Evolutionary conservation across 2,329 filamentous ascomycete species (phyloP).

Genomic region (Fusarium concolor): DNA sequence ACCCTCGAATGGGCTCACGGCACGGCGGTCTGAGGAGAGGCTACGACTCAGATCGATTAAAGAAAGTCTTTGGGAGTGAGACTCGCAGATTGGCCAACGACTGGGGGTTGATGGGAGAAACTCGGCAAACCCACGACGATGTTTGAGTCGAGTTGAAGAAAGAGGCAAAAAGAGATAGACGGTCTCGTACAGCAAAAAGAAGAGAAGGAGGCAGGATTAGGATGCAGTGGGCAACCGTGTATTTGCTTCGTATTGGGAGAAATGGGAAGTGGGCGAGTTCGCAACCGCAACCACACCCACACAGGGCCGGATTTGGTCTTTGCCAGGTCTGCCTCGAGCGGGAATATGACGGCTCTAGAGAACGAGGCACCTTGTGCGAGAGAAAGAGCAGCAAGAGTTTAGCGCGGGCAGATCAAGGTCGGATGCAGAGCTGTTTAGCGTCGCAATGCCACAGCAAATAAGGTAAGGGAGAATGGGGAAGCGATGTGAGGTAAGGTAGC

Average conservation of each 20-base stretch:
- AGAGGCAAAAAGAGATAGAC: background rate
- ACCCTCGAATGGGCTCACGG: conserved; percentile 10
- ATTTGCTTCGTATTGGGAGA: conserved; percentile 17
- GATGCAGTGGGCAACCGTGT: conserved; percentile 1
- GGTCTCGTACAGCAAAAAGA: background rate
- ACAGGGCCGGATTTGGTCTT: conserved; percentile 41
- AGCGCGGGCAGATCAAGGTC: background rate
- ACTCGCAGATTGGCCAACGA: conserved; percentile 8
- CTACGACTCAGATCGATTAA: conserved; percentile 20
- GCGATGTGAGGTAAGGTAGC: background rate
- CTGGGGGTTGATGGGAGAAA: background rate
- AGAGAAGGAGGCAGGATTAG: conserved; percentile 1
- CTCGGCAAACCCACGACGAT: conserved; percentile 2
- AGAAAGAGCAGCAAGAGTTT: conserved; percentile 3
- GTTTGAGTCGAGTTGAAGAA: background rate
- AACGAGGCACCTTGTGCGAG: conserved; percentile 16
- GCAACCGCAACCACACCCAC: conserved; percentile 28
- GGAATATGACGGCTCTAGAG: conserved; percentile 27
- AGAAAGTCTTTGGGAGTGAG: conserved; percentile 5
- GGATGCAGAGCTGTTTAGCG: background rate
- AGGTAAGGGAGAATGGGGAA: background rate
- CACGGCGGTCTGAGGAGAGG: conserved; percentile 17
- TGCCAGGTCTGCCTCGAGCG: conserved; percentile 30
- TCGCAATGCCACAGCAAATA: background rate
- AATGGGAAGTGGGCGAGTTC: conserved; percentile 16